These are phyloP conservation scores for Cymbomonas tetramitiformis DNA, from an alignment of 139 green algal species.

Conservation along the genomic window DNA sequence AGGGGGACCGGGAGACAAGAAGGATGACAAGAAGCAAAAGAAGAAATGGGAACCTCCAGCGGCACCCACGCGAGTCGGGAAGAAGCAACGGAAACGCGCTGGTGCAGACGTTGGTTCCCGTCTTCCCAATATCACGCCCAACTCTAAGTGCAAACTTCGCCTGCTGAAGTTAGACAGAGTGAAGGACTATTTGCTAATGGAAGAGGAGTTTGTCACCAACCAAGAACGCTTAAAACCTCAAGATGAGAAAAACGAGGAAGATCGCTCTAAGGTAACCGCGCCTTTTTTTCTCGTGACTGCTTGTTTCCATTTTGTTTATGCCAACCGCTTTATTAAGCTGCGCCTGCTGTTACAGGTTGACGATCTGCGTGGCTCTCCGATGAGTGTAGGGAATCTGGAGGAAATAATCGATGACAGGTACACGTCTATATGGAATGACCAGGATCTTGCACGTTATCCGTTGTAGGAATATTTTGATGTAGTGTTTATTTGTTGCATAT, in stretches of 20 bases:
- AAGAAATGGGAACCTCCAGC: conserved; percentile 91
- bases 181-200: conserved; percentile 98
- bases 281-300: too few relatives aligned
- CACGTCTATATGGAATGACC: too few relatives aligned
- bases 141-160: conserved; percentile 84
- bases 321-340: not conserved
- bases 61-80: conserved; percentile 78
- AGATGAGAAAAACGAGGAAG: conserved; percentile 85
- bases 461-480: too few relatives aligned
- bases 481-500: too few relatives aligned
- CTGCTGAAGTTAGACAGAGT: conserved; percentile 93
- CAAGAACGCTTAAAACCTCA: conserved; percentile 76
- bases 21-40: conserved; percentile 28
- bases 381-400: conserved; percentile 86
- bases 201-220: conserved; percentile 94
- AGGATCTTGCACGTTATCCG: too few relatives aligned
- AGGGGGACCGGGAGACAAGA: not conserved
- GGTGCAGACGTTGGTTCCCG: conserved; percentile 49
- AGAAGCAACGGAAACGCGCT: conserved; percentile 74
- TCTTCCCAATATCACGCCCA: conserved; percentile 79
- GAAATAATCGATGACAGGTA: conserved; percentile 99
- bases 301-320: not conserved
- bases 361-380: conserved; percentile 79
- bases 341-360: conserved; percentile 67
- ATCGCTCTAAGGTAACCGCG: conserved; percentile 64